These are phyloP conservation scores for Torulaspora franciscae DNA, from an alignment of 805 yeast species.

Conservation along the genomic window DNA sequence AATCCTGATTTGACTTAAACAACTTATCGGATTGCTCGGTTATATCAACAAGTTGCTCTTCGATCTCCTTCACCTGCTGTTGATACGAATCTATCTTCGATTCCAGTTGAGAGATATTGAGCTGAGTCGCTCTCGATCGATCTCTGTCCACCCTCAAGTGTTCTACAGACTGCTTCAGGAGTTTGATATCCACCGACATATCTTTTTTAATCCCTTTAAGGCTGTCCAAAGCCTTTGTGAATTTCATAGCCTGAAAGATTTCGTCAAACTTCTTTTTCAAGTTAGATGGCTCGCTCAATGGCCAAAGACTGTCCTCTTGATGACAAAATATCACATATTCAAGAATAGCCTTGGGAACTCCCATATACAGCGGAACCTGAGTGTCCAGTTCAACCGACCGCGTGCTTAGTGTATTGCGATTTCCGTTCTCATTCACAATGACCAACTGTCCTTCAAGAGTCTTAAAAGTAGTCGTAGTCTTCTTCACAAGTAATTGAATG, in stretches of 20 bases:
- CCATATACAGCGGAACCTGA: slow-evolving; percentile 75
- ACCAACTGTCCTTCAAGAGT: slow-evolving; percentile 86
- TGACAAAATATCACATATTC: slow-evolving; percentile 96
- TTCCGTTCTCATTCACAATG: slow-evolving; percentile 54
- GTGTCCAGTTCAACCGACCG: slow-evolving; percentile 79
- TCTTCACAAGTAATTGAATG: slow-evolving; percentile 65
- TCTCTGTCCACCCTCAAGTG: slow-evolving; percentile 70
- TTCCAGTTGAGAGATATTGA: slow-evolving; percentile 43
- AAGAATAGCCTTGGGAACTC: slow-evolving; percentile 80
- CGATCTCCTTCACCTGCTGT: slow-evolving; percentile 46
- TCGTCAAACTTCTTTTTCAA: slow-evolving; percentile 93
- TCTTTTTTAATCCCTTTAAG: slow-evolving; percentile 74
- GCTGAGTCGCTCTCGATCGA: slow-evolving; percentile 57
- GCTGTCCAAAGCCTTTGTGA: slow-evolving; percentile 81
- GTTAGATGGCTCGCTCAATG: slow-evolving; percentile 82
- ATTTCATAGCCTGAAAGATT: slow-evolving; percentile 90
- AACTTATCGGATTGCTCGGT: slow-evolving; percentile 57
- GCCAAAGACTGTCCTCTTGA: slow-evolving; percentile 97
- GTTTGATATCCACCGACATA: slow-evolving; percentile 64
- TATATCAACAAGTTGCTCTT: slow-evolving; percentile 45
- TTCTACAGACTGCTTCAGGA: slow-evolving; percentile 72
- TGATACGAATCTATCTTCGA: slow-evolving; percentile 43
- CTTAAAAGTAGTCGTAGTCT: slow-evolving; percentile 67
- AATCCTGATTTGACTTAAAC: slow-evolving; percentile 75
- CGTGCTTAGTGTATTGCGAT: slow-evolving; percentile 69